Base-by-base conservation (phyloP, 805 yeast species). In the Teunomyces panamensis region DNA sequence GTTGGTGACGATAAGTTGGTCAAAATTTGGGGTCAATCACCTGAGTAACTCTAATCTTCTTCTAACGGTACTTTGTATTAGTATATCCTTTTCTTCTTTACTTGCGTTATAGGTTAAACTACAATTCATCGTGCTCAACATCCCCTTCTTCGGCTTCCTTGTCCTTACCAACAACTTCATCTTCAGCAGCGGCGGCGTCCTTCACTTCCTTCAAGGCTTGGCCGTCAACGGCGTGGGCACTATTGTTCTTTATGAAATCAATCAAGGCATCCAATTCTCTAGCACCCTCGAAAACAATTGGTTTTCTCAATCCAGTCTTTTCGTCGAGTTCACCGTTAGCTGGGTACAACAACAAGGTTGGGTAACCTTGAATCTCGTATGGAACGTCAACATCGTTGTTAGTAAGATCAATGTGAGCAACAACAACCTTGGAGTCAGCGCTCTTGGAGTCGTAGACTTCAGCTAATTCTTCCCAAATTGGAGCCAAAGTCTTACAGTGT, bases 371-470 rank as follows among this genome's bases (percentile, higher is more conserved):
- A 57, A 94, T 84, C 42, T 82, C 84, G 45, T 57, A 44, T 30
- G 71, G 66, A 56, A 87, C 86, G 49, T 82, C 85, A 51, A 92
- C 89, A 67, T 94, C 99, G 67, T 94, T 94, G 57, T 75, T 77
- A 49, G 96, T 85, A 66, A 92, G 96, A 71, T 94, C 97, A 48
- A 94, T 71, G 69, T 91, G 83, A 56, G 96, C 97, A 61, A 94
- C 73, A 36, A 83, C 65, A 49, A 92, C 87, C 64, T 83, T 76
- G 36, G 73, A 51, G 43, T 58, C 63, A 46, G 71, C 71, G 46
- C 69, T 65, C 62, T 83, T 81, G 44, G 76, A 67, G 50, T 73
- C 74, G 69, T 78, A 87, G 46, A 85, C 59, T 44, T 74, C 83
- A 45, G 92, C 97, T 55, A 94, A 80, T 64, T 91, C 94, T 65